phyloP scores from a whole-genome alignment of 305 asterid species.

The Caryopteris hybrid region DNA sequence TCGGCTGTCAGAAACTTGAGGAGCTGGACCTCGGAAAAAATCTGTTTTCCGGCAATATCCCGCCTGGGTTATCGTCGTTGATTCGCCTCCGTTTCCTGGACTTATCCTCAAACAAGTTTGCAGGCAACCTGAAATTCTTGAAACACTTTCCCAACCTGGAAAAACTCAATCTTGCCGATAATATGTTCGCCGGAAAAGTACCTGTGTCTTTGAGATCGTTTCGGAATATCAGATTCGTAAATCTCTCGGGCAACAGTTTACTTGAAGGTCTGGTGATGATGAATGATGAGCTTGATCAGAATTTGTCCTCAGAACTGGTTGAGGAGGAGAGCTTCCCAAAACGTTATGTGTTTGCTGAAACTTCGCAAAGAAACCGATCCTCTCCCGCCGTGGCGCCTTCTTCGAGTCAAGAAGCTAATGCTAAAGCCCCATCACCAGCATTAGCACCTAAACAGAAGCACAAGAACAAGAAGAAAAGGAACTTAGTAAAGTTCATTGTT shows the following conservation, averaged over 20 bases:
- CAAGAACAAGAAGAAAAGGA: conserved; percentile 30
- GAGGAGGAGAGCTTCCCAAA: conserved; percentile 30
- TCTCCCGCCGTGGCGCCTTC: conserved; percentile 36
- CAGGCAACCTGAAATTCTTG: conserved; percentile 70
- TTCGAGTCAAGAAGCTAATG: conserved; percentile 18
- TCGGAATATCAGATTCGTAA: conserved; percentile 53
- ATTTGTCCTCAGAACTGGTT: conserved; percentile 20
- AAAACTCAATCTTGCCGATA: conserved; percentile 59
- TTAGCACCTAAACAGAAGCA: background rate
- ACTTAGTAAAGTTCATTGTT: conserved; percentile 36
- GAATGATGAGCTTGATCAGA: conserved; percentile 25
- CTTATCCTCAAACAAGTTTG: conserved; percentile 59
- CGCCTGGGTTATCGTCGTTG: conserved; percentile 47
- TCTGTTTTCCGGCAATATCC: conserved; percentile 52
- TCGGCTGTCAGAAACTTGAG: conserved; percentile 50
- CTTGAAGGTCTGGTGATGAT: conserved; percentile 37
- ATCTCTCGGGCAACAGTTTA: conserved; percentile 69
- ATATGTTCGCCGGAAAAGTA: conserved; percentile 61
- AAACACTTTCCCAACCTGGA: conserved; percentile 67
- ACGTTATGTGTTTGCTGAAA: conserved; percentile 68
- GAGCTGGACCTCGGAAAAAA: conserved; percentile 53
- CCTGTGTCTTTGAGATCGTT: conserved; percentile 58
- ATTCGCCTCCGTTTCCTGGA: conserved; percentile 55
- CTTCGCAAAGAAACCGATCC: conserved; percentile 24
- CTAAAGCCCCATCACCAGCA: conserved; percentile 25